These are phyloP conservation scores for Diaporthe citrichinensis DNA, from an alignment of 2,329 filamentous ascomycete species.

Conservation along the genomic window DNA sequence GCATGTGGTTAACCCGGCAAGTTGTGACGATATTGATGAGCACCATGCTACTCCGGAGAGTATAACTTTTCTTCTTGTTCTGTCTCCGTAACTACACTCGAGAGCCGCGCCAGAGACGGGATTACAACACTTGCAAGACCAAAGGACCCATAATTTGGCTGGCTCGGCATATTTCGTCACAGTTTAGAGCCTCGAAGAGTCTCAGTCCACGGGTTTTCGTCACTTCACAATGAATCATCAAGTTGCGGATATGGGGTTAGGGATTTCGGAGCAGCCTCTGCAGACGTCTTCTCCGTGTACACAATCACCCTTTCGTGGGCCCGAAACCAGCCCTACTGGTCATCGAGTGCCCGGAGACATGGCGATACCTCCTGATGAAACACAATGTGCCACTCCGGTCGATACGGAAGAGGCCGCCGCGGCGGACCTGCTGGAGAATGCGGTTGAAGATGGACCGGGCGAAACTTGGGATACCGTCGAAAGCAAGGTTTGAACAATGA, in stretches of 20 bases:
- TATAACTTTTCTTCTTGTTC: neutral
- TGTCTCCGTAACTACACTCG: neutral
- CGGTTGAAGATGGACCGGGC: neutral
- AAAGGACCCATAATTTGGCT: neutral
- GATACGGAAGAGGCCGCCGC: neutral
- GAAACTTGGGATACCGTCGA: neutral
- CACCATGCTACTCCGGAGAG: neutral
- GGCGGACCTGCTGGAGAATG: neutral
- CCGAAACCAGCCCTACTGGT: neutral
- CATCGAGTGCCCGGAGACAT: neutral
- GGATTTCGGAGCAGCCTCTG: neutral
- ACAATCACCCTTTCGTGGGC: neutral
- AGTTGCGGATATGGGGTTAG: neutral
- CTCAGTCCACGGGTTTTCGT: accelerated
- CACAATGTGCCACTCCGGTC: neutral
- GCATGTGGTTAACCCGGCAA: neutral
- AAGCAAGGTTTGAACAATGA: neutral
- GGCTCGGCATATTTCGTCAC: too few species aligned
- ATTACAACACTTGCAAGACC: neutral
- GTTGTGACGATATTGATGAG: neutral
- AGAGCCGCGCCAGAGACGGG: neutral
- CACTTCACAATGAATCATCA: neutral
- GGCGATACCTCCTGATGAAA: neutral
- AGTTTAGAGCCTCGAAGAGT: neutral
- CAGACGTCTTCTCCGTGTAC: neutral